These are phyloP conservation scores for Chaetomiaceae sp. DNA, from an alignment of 2,329 filamentous ascomycete genomes.

Conservation along the genomic window DNA sequence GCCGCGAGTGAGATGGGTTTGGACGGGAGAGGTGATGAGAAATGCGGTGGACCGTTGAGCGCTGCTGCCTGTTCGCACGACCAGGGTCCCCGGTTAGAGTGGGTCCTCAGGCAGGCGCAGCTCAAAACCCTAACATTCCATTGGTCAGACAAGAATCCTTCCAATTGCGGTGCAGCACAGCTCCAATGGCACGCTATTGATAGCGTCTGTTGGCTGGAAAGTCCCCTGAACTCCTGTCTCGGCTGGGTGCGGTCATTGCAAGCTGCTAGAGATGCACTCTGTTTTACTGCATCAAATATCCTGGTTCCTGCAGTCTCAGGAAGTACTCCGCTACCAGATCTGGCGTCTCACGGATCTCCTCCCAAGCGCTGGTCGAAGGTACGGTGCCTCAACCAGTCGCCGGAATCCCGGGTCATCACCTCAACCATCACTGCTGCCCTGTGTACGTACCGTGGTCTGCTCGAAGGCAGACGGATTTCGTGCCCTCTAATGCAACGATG, in stretches of 20 bases:
- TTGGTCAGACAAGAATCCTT: constrained; percentile 26
- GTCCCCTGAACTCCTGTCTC: constrained; percentile 1
- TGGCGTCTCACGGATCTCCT: neutral
- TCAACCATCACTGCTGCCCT: neutral
- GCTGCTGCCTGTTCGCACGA: constrained; percentile 27
- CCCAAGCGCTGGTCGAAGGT: neutral
- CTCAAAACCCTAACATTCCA: constrained; percentile 10
- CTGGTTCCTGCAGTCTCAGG: neutral
- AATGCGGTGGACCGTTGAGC: constrained; percentile 25
- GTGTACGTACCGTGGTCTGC: neutral
- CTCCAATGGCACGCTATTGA: constrained; percentile 23
- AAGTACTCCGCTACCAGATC: constrained; percentile 2
- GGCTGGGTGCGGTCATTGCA: neutral
- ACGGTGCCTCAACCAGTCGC: neutral
- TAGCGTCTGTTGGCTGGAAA: constrained; percentile 17
- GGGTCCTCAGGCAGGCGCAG: constrained; percentile 26
- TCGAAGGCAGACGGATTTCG: constrained; percentile 16
- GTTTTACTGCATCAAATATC: too few relatives aligned
- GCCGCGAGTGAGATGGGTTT: constrained; percentile 18
- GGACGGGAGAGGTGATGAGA: constrained; percentile 27
- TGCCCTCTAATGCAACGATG: neutral
- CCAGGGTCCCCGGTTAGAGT: constrained; percentile 18
- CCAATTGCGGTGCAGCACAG: constrained; percentile 20
- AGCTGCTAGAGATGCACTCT: constrained; percentile 15
- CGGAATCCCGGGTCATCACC: too few relatives aligned